Conservation (phyloP, 805 yeast genomes). For the Ascoidea rubescens region DNA sequence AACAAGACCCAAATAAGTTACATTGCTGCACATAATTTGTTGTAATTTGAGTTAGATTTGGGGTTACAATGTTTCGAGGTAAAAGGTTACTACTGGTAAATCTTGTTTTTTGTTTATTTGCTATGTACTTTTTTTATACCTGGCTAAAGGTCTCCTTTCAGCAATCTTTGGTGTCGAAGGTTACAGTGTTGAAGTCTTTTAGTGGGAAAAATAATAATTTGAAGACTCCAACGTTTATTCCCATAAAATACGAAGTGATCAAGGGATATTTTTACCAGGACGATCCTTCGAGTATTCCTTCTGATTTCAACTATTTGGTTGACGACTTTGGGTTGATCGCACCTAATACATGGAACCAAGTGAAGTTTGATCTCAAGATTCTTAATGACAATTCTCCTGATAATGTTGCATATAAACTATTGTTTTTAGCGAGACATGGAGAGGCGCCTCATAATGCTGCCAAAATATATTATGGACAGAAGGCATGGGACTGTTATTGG, state of each 20-base stretch:
- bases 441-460: conserved; percentile 40
- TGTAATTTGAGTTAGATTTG: too few relatives aligned
- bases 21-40: too few relatives aligned
- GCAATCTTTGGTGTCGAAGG: too few relatives aligned
- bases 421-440: conserved; percentile 38
- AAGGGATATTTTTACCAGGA: neutral
- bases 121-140: too few relatives aligned
- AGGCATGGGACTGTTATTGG: conserved; percentile 32
- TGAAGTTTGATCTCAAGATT: neutral
- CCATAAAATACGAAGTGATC: neutral
- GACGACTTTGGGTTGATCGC: neutral
- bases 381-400: conserved; percentile 19
- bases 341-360: neutral
- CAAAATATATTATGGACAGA: conserved; percentile 29
- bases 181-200: too few relatives aligned
- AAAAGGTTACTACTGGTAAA: too few relatives aligned
- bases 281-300: neutral
- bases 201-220: too few relatives aligned
- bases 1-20: too few relatives aligned
- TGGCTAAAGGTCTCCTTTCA: too few relatives aligned
- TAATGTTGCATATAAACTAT: conserved; percentile 25
- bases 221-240: neutral
- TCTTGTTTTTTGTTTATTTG: too few relatives aligned
- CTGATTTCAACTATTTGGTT: neutral
- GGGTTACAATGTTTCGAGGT: too few relatives aligned